Percentiles rank a stretch among this genome's conserved stretches.
Conservation (phyloP, 495 filamentous ascomycete genomes). For the Xylaria grammica region DNA sequence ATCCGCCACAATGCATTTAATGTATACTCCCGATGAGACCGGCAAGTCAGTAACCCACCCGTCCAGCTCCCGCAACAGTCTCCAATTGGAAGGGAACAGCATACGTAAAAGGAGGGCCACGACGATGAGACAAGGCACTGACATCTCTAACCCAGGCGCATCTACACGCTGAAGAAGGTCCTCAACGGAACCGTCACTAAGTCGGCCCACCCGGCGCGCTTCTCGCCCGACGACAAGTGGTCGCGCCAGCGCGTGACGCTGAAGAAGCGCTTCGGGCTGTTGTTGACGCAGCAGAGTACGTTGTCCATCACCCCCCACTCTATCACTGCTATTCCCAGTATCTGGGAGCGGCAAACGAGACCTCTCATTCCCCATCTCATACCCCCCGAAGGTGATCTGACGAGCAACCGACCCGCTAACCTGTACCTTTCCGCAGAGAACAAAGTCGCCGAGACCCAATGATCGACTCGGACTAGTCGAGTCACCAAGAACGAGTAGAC, state of each 20-base stretch:
- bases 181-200: conserved; percentile 81
- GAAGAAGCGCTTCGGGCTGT: conserved; percentile 87
- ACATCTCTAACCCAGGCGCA: conserved; percentile 45
- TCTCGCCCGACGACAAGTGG: conserved; percentile 98
- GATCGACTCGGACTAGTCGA: not conserved
- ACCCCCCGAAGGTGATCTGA: no score
- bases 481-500: not conserved
- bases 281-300: conserved; percentile 84
- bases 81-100: not conserved
- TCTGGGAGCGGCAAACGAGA: no score
- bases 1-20: conserved; percentile 69
- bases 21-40: conserved; percentile 78
- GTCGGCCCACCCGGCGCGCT: conserved; percentile 93
- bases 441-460: conserved; percentile 37
- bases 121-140: not conserved
- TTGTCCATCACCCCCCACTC: conserved; percentile 25
- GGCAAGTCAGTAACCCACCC: conserved; percentile 58
- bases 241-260: conserved; percentile 91
- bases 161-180: conserved; percentile 90
- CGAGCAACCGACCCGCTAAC: conserved; percentile 17
- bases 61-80: not conserved
- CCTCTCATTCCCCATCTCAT: no score
- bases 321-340: not conserved
- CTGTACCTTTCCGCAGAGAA: conserved; percentile 27
- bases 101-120: not conserved